Percentiles rank a stretch among this genome's conserved stretches.
Evolutionary conservation across 139 green algal species (phyloP).

Genomic region (Chlamydomonas sp.): DNA sequence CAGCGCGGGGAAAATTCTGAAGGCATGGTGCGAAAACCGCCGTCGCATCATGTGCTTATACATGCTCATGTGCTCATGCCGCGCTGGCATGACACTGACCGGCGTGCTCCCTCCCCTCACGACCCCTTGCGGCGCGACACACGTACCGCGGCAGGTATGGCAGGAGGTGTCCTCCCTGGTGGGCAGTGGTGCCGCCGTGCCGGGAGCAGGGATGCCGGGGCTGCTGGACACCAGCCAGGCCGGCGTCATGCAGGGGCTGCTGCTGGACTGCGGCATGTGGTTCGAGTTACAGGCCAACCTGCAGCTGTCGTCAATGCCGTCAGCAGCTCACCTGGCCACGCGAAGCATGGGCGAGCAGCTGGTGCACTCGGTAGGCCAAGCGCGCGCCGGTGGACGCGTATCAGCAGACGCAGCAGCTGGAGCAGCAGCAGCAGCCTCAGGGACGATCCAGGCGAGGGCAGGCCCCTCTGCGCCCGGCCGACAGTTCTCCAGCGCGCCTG

Average conservation of each 20-base stretch:
- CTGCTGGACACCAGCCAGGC: neutral
- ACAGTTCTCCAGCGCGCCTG: neutral
- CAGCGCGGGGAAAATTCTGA: too few relatives aligned
- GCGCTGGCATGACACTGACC: too few relatives aligned
- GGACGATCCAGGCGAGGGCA: too few relatives aligned
- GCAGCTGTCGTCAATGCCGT: neutral
- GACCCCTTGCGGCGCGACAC: neutral
- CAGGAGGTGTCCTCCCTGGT: conserved; percentile 7
- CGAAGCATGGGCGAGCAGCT: neutral
- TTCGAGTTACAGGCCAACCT: neutral
- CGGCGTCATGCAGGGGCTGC: neutral
- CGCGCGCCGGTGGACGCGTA: neutral
- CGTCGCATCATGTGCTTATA: too few relatives aligned
- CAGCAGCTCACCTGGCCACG: neutral
- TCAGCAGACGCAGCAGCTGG: neutral
- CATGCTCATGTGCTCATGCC: too few relatives aligned
- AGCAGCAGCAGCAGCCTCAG: neutral
- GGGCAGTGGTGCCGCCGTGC: too few relatives aligned
- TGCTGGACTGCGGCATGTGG: conserved; percentile 1
- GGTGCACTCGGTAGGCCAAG: neutral
- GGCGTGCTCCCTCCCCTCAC: neutral
- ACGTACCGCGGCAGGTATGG: conserved; percentile 3
- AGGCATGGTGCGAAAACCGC: too few relatives aligned
- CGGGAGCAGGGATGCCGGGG: neutral
- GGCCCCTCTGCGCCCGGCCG: neutral